These are phyloP conservation scores for Lanmaoa rubissima DNA, from an alignment of 768 basidiomycete species.

Conservation along the genomic window DNA sequence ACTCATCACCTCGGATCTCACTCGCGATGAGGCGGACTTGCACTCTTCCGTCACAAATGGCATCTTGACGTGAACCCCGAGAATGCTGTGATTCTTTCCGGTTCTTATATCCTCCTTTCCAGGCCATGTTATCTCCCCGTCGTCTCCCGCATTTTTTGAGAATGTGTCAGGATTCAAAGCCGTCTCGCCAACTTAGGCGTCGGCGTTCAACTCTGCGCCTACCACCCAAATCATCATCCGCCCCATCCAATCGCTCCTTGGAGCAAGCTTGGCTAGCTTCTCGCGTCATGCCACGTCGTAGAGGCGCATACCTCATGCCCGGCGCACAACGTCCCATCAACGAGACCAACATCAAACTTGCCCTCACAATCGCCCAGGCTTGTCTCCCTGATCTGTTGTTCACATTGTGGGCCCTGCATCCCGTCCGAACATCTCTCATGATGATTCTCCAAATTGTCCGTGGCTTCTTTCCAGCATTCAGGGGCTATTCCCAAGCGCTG, in stretches of 20 bases:
- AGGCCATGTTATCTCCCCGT: slow-evolving; percentile 14
- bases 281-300: slow-evolving; percentile 46
- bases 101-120: slow-evolving; percentile 31
- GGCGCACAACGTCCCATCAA: slow-evolving; percentile 70
- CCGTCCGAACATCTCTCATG: slow-evolving; percentile 68
- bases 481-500: slow-evolving; percentile 83
- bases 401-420: slow-evolving; percentile 55
- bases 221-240: neutral
- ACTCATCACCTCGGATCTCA: slow-evolving; percentile 35
- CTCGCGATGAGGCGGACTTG: slow-evolving; percentile 23
- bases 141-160: slow-evolving; percentile 10
- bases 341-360: slow-evolving; percentile 53
- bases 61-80: slow-evolving; percentile 31
- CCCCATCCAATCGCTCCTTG: slow-evolving; percentile 14
- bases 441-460: slow-evolving; percentile 66
- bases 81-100: slow-evolving; percentile 31
- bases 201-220: slow-evolving; percentile 8
- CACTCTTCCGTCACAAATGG: slow-evolving; percentile 16
- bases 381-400: slow-evolving; percentile 57
- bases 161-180: slow-evolving; percentile 27
- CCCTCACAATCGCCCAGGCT: slow-evolving; percentile 49
- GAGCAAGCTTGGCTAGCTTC: slow-evolving; percentile 60
- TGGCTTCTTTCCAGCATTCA: slow-evolving; percentile 77
- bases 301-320: slow-evolving; percentile 50
- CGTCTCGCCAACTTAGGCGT: slow-evolving; percentile 23